A percentile compares a stretch with the other conserved stretches of the same genome.
Conservation (phyloP, 352 stramenopile genomes). For the Phytopythium montanum region DNA sequence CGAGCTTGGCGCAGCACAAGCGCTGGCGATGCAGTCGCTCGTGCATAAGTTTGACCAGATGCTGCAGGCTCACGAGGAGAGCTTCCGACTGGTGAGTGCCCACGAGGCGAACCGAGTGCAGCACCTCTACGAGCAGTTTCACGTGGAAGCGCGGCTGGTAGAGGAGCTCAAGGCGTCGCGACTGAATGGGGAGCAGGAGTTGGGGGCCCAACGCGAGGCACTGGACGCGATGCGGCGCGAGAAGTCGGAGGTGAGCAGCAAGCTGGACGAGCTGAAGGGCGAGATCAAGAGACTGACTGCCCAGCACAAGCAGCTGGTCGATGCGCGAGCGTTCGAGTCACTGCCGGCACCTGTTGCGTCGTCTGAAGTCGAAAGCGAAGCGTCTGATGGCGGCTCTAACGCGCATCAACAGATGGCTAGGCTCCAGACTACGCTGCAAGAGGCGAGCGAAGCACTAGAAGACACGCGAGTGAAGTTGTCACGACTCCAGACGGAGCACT, state of each 20-base stretch:
- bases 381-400: conserved; percentile 11
- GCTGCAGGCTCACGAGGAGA: conserved; percentile 45
- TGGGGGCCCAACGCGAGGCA: conserved; percentile 23
- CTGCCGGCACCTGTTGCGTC: background rate
- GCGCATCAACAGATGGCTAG: conserved; percentile 29
- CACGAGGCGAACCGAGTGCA: conserved; percentile 45
- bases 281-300: conserved; percentile 46
- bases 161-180: conserved; percentile 39
- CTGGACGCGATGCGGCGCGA: conserved; percentile 32
- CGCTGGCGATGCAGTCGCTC: conserved; percentile 37
- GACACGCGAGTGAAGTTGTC: conserved; percentile 40
- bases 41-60: conserved; percentile 42
- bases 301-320: conserved; percentile 40
- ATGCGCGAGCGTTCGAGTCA: background rate
- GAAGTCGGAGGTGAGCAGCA: conserved; percentile 28
- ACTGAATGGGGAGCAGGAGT: conserved; percentile 21
- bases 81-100: conserved; percentile 37
- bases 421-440: conserved; percentile 36
- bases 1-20: conserved; percentile 7
- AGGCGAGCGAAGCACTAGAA: conserved; percentile 37
- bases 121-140: conserved; percentile 49
- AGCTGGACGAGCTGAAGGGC: conserved; percentile 43
- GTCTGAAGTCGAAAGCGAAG: background rate
- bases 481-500: conserved; percentile 36
- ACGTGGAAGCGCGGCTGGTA: conserved; percentile 37